Evolutionary conservation across 129 eudicot species (phyloP).

Genomic region (Chrysanthemum seticuspe): DNA sequence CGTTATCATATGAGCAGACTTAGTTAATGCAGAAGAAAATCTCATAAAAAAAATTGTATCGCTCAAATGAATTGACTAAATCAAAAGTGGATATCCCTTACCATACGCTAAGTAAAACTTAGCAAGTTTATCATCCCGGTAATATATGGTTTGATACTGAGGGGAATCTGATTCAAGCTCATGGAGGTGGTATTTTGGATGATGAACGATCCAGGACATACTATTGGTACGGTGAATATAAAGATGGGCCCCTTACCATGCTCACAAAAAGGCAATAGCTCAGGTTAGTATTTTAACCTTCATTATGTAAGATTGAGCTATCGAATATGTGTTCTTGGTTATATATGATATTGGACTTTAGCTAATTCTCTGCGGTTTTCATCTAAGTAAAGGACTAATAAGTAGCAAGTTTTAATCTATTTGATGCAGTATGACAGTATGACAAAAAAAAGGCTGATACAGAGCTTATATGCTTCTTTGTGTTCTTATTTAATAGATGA

Average conservation of each 20-base stretch:
- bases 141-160: slow-evolving; percentile 96
- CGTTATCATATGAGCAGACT: slow-evolving; percentile 37
- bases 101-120: no score
- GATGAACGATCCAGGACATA: slow-evolving; percentile 60
- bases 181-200: slow-evolving; percentile 89
- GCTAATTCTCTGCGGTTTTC: no score
- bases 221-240: slow-evolving; percentile 91
- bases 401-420: background rate
- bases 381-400: background rate
- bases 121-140: slow-evolving; percentile 60
- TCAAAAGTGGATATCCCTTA: no score
- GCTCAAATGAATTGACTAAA: no score
- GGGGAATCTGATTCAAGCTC: slow-evolving; percentile 96
- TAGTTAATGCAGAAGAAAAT: no score
- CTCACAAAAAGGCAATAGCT: no score
- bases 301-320: background rate
- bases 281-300: no score
- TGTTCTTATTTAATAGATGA: background rate
- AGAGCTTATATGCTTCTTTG: background rate
- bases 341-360: no score
- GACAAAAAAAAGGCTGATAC: background rate
- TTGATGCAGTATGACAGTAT: background rate
- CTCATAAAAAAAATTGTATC: no score
- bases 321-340: no score
- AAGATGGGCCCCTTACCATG: no score